These are phyloP conservation scores for Dioszegia aurantiaca DNA, from an alignment of 768 basidiomycete species.

Conservation along the genomic window DNA sequence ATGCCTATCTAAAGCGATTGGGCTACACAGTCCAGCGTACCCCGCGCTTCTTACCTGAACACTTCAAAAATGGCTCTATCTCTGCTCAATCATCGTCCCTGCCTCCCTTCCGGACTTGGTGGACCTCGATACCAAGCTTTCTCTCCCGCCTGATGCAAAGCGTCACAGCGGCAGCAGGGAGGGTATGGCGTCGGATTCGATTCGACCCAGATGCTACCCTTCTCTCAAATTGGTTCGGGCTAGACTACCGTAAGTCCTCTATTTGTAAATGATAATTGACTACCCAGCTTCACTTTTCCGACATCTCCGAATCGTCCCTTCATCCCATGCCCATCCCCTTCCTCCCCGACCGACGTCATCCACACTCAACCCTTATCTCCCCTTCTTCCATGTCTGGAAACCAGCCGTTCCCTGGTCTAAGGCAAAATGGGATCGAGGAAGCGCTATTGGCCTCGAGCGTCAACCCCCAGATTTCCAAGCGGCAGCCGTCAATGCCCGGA, in stretches of 20 bases:
- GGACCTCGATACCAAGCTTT: constrained; percentile 32
- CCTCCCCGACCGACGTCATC: constrained; percentile 20
- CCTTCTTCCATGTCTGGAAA: constrained; percentile 90
- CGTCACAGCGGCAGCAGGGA: neutral
- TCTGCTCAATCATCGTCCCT: constrained; percentile 11
- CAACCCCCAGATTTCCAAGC: constrained; percentile 80
- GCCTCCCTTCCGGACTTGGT: constrained; percentile 36
- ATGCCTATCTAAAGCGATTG: constrained; percentile 82
- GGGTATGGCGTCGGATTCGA: neutral
- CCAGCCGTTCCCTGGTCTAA: constrained; percentile 68
- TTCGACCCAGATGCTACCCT: constrained; percentile 1
- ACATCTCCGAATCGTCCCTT: constrained; percentile 68
- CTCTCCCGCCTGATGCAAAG: constrained; percentile 4
- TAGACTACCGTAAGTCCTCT: constrained; percentile 14
- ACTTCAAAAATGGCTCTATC: constrained; percentile 21
- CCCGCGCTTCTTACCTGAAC: constrained; percentile 53
- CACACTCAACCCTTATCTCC: constrained; percentile 61
- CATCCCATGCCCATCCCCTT: constrained; percentile 62
- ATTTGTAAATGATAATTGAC: neutral
- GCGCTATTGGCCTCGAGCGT: constrained; percentile 67
- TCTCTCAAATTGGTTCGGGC: constrained; percentile 5
- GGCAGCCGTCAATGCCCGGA: constrained; percentile 78
- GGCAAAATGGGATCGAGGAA: constrained; percentile 45
- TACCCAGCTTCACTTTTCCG: constrained; percentile 65
- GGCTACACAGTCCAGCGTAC: constrained; percentile 87